Evolutionary conservation across 1,284 basidiomycete species (phyloP).

Genomic region (Heterobasidion parviporum): DNA sequence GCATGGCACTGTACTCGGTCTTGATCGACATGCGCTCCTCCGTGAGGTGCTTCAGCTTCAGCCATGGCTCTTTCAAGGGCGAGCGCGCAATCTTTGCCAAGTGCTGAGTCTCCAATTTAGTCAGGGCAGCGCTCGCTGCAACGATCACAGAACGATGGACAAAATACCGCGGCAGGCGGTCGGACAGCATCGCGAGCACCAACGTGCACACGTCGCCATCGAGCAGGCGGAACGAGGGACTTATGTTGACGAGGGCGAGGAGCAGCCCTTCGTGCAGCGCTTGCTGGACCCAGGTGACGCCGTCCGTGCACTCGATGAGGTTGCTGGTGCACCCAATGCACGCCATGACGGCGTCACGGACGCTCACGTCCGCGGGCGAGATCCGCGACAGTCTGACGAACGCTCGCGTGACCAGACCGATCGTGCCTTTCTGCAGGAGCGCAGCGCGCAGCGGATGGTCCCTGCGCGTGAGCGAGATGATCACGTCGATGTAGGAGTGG

Average conservation of each 20-base stretch:
- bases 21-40: constrained; percentile 18
- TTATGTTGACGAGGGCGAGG: constrained; percentile 21
- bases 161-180: constrained; percentile 25
- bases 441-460: constrained; percentile 23
- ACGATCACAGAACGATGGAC: constrained; percentile 28
- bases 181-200: constrained; percentile 19
- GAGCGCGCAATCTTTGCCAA: constrained; percentile 14
- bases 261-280: constrained; percentile 26
- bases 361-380: constrained; percentile 10
- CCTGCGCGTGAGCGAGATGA: constrained; percentile 22
- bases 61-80: constrained; percentile 18
- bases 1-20: constrained; percentile 16
- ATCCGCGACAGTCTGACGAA: constrained; percentile 19
- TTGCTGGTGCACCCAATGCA: constrained; percentile 25
- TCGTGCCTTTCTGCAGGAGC: constrained; percentile 23
- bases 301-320: constrained; percentile 28
- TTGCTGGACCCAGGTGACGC: constrained; percentile 28
- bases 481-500: constrained; percentile 22
- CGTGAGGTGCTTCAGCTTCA: constrained; percentile 19
- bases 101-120: constrained; percentile 13
- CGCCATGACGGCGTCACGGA: constrained; percentile 21
- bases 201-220: constrained; percentile 22
- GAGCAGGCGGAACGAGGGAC: constrained; percentile 17
- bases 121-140: constrained; percentile 15
- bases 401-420: constrained; percentile 21